Conservation (phyloP, 768 basidiomycete genomes). For the Lactifluus piperatus region DNA sequence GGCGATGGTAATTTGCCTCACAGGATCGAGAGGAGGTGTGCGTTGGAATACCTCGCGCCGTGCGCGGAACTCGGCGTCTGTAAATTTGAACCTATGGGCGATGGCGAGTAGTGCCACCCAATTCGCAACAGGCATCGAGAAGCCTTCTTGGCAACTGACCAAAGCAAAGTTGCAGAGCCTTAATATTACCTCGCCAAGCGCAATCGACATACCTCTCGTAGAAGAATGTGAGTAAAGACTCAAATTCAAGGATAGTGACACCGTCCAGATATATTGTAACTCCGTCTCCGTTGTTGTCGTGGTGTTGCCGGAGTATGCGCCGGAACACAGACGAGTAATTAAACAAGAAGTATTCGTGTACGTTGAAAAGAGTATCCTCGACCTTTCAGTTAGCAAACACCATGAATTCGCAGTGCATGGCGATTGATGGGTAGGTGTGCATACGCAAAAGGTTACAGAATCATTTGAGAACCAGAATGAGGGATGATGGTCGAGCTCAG, state of each 20-base stretch:
- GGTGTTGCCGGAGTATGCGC: background rate
- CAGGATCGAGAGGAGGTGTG: background rate
- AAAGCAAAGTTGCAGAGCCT: background rate
- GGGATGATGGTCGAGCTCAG: background rate
- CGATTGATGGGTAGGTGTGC: background rate
- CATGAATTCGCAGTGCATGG: background rate
- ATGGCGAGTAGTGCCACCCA: slow-evolving; percentile 3
- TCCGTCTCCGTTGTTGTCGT: background rate
- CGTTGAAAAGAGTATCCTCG: background rate
- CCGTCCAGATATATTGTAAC: background rate
- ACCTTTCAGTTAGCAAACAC: background rate
- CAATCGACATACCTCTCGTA: background rate
- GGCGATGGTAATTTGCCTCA: background rate
- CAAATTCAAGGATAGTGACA: background rate
- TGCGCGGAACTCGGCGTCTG: slow-evolving; percentile 1
- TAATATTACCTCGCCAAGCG: background rate
- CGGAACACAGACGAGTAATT: background rate
- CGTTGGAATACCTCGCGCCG: background rate
- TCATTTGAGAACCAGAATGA: background rate
- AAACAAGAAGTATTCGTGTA: background rate
- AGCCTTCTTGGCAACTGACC: background rate
- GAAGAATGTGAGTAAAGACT: background rate
- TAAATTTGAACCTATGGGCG: background rate
- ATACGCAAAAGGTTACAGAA: background rate
- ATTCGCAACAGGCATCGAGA: background rate